phyloP scores from a whole-genome alignment of 2,329 filamentous ascomycete species.

The Diaporthe batatas region DNA sequence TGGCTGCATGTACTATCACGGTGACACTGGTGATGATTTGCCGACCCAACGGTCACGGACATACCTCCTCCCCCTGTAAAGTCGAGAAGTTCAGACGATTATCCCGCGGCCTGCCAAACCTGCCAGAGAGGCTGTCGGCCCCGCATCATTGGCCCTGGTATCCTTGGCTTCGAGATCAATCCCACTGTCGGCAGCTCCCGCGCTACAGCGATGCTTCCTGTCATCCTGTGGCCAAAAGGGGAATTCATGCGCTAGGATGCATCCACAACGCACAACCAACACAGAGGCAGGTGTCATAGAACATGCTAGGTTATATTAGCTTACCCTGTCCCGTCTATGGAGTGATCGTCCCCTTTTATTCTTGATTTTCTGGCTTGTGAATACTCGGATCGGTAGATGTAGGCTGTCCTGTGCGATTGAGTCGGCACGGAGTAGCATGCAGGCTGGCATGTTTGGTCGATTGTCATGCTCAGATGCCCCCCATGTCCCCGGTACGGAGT shows the following conservation, averaged over 20 bases:
- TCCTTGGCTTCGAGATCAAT: conserved; percentile 6
- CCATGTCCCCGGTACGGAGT: not conserved
- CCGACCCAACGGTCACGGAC: conserved; percentile 7
- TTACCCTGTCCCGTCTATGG: not conserved
- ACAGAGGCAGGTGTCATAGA: not conserved
- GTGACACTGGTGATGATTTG: conserved; percentile 11
- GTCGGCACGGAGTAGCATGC: conserved; percentile 6
- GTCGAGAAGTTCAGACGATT: conserved; percentile 21
- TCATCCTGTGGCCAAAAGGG: conserved; percentile 4
- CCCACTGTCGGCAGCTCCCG: conserved; percentile 23
- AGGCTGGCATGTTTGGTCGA: not conserved
- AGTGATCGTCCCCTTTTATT: not conserved
- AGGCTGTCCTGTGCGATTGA: not conserved
- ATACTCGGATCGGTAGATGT: conserved; percentile 4
- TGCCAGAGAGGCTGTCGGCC: not conserved
- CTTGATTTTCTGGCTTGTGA: not conserved
- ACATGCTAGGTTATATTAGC: not conserved
- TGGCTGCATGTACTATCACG: not conserved
- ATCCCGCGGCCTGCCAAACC: not conserved
- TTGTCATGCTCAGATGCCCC: not conserved
- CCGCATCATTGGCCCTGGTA: conserved; percentile 2
- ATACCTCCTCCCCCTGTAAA: not conserved
- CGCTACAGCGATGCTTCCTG: conserved; percentile 1
- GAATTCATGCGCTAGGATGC: conserved; percentile 7
- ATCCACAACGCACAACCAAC: not conserved